Percentiles rank a stretch among this genome's conserved stretches.
phyloP scores from a whole-genome alignment of 2,329 filamentous ascomycete genomes.

The Trichoderma sp. region DNA sequence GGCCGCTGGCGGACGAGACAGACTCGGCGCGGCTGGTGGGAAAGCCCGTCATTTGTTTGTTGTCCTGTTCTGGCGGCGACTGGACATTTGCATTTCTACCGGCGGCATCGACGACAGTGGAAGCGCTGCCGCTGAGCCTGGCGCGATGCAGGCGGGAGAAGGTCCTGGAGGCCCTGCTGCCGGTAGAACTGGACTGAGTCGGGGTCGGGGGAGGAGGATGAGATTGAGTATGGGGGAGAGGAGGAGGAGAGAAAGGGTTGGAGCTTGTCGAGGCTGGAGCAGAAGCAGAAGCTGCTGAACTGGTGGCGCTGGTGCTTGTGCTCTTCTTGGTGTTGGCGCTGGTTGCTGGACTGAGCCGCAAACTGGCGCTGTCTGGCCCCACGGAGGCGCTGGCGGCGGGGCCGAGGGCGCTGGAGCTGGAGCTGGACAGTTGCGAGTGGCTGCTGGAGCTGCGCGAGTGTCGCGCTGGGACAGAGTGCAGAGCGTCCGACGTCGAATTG shows the following conservation, averaged over 20 bases:
- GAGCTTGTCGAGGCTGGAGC: neutral
- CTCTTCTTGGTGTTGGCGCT: neutral
- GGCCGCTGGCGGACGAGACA: slow-evolving; percentile 46
- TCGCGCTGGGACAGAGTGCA: neutral
- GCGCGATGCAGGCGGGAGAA: slow-evolving; percentile 18
- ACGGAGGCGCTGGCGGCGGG: slow-evolving; percentile 17
- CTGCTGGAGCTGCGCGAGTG: slow-evolving; percentile 21
- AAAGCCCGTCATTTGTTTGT: slow-evolving; percentile 36
- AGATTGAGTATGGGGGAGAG: neutral
- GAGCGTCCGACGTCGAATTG: slow-evolving; percentile 15
- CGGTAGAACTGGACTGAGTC: neutral
- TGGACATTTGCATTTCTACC: slow-evolving; percentile 40
- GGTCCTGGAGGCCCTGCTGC: neutral
- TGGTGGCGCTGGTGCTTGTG: neutral
- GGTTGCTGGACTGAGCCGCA: neutral
- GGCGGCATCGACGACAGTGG: slow-evolving; percentile 26
- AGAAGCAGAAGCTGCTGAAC: neutral
- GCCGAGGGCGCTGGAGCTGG: slow-evolving; percentile 8
- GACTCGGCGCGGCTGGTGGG: slow-evolving; percentile 43
- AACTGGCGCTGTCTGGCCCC: slow-evolving; percentile 5
- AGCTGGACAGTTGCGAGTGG: slow-evolving; percentile 18
- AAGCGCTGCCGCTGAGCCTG: slow-evolving; percentile 27
- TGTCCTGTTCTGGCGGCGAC: slow-evolving; percentile 35
- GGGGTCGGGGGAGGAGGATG: neutral
- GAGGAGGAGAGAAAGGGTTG: neutral